Evolutionary conservation across 768 basidiomycete species (phyloP), one percentile per base, ranked within the genome.

Genomic region (Daedaleopsis nitida): DNA sequence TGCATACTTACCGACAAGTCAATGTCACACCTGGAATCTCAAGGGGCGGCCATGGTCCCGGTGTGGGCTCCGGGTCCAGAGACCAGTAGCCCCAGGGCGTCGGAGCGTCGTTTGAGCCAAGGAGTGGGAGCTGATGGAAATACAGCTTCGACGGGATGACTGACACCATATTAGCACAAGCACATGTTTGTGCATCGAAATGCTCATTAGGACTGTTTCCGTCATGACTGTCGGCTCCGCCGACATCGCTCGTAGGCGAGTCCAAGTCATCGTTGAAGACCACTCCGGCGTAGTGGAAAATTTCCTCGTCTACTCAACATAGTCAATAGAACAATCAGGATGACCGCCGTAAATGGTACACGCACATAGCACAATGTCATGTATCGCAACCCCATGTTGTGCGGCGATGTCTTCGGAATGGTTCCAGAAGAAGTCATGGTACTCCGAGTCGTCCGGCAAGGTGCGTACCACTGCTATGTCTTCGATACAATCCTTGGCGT

Each of bases 11-110:
- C 59, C 47, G 35, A 37, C 59, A 60, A 37, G 59, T 55, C 17
- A 60, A 37, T 11, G 48, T 47, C 6, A 60, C 37, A 34, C 57
- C 61, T 16, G 57, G 57, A 8, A 58, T 16, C 10, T 38, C 38
- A 10, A 58, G 11, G 16, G 13, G 1, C 0, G 61, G 61, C 61
- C 61, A 63, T n/a, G 57, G 56, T 12, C 61, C 57, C 13, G 38
- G 61, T 2, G 45, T 58, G 16, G 57, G 61, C 2, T 58, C 56
- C 2, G 35, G 19, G 16, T 49, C 52, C 12, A 58, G 23, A 1
- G 61, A 63, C 61, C 61, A 63, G 16, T 63, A 63, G 1, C 61
- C 61, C 61, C 61, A 63, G 2, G 61, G 61, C 6, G 11, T 49
- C 11, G 56, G 56, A 3, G 52, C 52, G 11, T 58, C 56, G 6